Percentiles rank a stretch among this genome's conserved stretches.
Evolutionary conservation across 2,329 filamentous ascomycete genomes (phyloP).

Genomic region (Trichoderma atrobrunneum): DNA sequence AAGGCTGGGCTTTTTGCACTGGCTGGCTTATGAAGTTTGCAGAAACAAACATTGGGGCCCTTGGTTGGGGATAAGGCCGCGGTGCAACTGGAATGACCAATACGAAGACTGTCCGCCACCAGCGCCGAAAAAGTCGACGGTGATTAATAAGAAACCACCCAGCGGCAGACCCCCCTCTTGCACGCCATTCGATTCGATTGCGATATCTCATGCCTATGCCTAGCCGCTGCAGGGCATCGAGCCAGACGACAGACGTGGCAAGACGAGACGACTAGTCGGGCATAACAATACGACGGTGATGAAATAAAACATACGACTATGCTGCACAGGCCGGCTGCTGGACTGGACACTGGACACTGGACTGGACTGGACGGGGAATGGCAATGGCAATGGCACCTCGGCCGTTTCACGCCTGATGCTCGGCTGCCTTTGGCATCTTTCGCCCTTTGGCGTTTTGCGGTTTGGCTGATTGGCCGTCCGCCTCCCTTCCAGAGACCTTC

Average conservation of each 20-base stretch:
- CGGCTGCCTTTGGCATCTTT: not conserved
- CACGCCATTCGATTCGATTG: not conserved
- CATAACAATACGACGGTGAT: not conserved
- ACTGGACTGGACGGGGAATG: not conserved
- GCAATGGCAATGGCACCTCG: not conserved
- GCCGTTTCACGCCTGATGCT: not conserved
- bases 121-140: not conserved
- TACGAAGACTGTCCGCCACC: constrained; percentile 3
- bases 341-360: not conserved
- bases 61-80: constrained; percentile 6
- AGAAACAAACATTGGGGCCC: constrained; percentile 4
- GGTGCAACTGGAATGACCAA: constrained; percentile 10
- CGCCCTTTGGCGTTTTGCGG: not conserved
- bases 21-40: constrained; percentile 1
- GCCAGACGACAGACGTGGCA: constrained; percentile 6
- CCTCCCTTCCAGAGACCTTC: constrained; percentile 9
- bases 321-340: not conserved
- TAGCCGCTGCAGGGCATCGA: constrained; percentile 6
- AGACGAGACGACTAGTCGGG: not conserved
- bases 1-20: not conserved
- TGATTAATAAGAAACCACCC: not conserved
- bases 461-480: not conserved
- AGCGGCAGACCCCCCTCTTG: not conserved
- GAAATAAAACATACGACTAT: constrained; percentile 8
- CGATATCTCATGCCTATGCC: not conserved